These are phyloP conservation scores for Rubus parviflorus DNA, from an alignment of 306 rosid species.

Conservation along the genomic window DNA sequence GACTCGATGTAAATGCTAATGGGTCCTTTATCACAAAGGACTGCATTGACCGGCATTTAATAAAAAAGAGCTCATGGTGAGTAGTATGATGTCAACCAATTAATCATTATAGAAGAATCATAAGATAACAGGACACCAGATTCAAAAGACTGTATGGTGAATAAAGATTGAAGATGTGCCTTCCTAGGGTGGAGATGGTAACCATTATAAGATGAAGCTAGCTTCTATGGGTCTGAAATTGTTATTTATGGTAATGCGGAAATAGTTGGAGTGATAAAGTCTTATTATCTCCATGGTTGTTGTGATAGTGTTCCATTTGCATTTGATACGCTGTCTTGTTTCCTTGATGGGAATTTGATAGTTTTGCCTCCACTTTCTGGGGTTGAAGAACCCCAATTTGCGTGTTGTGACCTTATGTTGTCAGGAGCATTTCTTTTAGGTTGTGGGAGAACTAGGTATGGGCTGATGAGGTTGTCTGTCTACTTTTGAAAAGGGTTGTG, in stretches of 20 bases:
- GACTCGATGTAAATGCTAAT: constrained; percentile 80
- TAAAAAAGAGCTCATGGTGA: constrained; percentile 78
- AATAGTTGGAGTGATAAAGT: not conserved
- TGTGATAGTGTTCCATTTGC: not conserved
- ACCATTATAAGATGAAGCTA: not conserved
- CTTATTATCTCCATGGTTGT: not conserved
- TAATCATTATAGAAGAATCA: not conserved
- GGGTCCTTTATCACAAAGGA: constrained; percentile 78
- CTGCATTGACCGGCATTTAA: constrained; percentile 60
- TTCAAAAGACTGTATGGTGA: not conserved
- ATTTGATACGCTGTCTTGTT: not conserved
- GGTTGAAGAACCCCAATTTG: not conserved
- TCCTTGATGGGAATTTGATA: not conserved
- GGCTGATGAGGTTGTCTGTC: not conserved
- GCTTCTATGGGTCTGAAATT: not conserved
- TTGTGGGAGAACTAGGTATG: not conserved
- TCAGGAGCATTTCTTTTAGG: not conserved
- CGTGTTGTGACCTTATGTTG: not conserved
- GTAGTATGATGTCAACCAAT: constrained; percentile 28
- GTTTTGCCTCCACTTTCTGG: not conserved
- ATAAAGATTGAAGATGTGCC: not conserved
- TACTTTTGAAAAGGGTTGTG: not conserved
- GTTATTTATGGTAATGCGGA: not conserved
- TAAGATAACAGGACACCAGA: not conserved
- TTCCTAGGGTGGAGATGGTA: not conserved